Evolutionary conservation across 352 stramenopile genomes (phyloP).

Genomic region (Pythium phragmiticola): DNA sequence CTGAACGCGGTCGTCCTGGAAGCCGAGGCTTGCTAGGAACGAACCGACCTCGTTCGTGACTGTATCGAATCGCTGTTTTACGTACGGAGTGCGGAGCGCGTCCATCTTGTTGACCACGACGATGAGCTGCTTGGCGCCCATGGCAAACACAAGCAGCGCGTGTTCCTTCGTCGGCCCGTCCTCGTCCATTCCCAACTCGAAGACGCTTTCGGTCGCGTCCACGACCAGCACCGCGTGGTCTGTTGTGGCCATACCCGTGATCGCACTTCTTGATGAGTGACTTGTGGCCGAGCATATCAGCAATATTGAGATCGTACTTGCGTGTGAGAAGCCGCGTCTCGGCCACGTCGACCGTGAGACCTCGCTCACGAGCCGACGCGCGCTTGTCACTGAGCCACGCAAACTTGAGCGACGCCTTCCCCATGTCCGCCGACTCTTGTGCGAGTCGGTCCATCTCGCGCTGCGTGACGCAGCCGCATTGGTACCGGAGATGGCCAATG

Average conservation of each 20-base stretch:
- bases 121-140: slow-evolving; percentile 98
- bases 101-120: slow-evolving; percentile 99
- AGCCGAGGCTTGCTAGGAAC: slow-evolving; percentile 96
- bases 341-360: slow-evolving; percentile 65
- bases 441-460: slow-evolving; percentile 97
- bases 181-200: slow-evolving; percentile 93
- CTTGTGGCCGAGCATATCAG: slow-evolving; percentile 93
- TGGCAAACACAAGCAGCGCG: slow-evolving; percentile 94
- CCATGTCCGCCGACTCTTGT: slow-evolving; percentile 94
- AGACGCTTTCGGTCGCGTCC: slow-evolving; percentile 87
- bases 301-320: not conserved
- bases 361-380: slow-evolving; percentile 95
- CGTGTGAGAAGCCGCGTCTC: not conserved
- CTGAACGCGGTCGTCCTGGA: slow-evolving; percentile 93
- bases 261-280: slow-evolving; percentile 99
- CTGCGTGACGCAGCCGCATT: slow-evolving; percentile 96
- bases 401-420: slow-evolving; percentile 98
- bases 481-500: slow-evolving; percentile 98
- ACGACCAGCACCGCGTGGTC: slow-evolving; percentile 96
- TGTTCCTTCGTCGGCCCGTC: slow-evolving; percentile 94
- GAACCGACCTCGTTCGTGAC: slow-evolving; percentile 91
- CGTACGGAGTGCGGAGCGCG: slow-evolving; percentile 92
- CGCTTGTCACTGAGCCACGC: slow-evolving; percentile 98
- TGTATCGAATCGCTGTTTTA: slow-evolving; percentile 91
- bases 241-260: slow-evolving; percentile 95